Evolutionary conservation across 257 asterid species (phyloP).

Genomic region (Nicotiana tabacum): DNA sequence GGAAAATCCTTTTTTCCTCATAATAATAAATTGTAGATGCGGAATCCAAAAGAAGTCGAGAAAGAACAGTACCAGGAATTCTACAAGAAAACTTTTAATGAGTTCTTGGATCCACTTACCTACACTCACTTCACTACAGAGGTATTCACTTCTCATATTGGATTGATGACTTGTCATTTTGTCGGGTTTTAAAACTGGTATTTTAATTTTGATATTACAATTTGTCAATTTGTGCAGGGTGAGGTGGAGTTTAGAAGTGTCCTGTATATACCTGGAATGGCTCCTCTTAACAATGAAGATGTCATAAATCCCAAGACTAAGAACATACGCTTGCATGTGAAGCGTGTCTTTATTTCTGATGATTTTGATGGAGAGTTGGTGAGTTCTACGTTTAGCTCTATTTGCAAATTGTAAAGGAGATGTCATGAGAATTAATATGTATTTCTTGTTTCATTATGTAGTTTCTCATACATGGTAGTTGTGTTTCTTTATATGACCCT

Average conservation of each 20-base stretch:
- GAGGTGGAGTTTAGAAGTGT: slow-evolving; percentile 99
- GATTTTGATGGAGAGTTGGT: slow-evolving; percentile 99
- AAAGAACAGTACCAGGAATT: slow-evolving; percentile 86
- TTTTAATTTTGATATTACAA: slow-evolving; percentile 13
- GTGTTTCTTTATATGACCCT: too few species aligned
- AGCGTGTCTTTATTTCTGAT: slow-evolving; percentile 95
- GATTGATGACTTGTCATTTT: background rate
- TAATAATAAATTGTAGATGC: slow-evolving; percentile 54
- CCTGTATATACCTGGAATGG: slow-evolving; percentile 95
- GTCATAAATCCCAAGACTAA: slow-evolving; percentile 92
- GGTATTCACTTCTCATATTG: slow-evolving; percentile 34
- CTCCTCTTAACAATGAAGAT: slow-evolving; percentile 94
- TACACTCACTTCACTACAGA: slow-evolving; percentile 92
- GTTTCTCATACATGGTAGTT: background rate
- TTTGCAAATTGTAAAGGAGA: background rate
- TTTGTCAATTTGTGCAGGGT: slow-evolving; percentile 55
- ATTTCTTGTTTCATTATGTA: background rate
- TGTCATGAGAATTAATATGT: background rate
- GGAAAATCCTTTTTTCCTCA: background rate
- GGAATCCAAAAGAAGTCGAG: slow-evolving; percentile 90
- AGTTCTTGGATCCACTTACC: slow-evolving; percentile 88
- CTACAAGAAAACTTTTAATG: slow-evolving; percentile 89
- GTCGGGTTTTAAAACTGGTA: background rate
- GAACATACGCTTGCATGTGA: slow-evolving; percentile 84
- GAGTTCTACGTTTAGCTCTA: slow-evolving; percentile 16